Conservation (phyloP, 129 eudicot species). For the Gnaphalium uliginosum region DNA sequence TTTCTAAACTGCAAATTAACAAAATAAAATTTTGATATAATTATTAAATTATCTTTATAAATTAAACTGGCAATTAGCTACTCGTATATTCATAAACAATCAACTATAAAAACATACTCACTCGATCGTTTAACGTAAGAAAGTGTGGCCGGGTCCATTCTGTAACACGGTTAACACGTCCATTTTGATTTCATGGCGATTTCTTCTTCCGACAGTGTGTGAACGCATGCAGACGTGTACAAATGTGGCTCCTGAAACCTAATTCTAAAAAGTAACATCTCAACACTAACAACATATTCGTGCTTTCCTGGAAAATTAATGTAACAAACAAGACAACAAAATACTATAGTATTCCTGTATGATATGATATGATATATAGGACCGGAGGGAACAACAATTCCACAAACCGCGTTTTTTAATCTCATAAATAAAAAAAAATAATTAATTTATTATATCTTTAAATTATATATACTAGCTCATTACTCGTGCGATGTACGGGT, state of each 20-base stretch:
- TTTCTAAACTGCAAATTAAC: too few relatives aligned
- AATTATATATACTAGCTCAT: too few relatives aligned
- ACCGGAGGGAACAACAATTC: constrained; percentile 7
- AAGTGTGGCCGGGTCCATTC: too few relatives aligned
- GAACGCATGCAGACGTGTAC: constrained; percentile 20
- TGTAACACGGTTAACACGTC: not conserved
- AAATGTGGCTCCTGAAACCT: not conserved
- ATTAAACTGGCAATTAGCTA: too few relatives aligned
- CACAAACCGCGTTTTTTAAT: constrained; percentile 24
- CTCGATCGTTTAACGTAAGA: too few relatives aligned
- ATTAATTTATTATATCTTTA: not conserved
- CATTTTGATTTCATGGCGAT: not conserved
- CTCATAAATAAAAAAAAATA: too few relatives aligned
- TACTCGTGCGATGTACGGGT: too few relatives aligned
- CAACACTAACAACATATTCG: constrained; percentile 3
- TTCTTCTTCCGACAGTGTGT: constrained; percentile 30
- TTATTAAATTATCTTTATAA: too few relatives aligned
- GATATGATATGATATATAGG: not conserved
- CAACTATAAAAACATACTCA: too few relatives aligned
- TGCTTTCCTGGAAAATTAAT: constrained; percentile 20
- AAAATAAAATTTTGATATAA: too few relatives aligned
- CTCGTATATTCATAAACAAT: too few relatives aligned
- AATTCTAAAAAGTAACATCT: not conserved
- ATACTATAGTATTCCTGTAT: too few relatives aligned
- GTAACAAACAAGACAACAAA: not conserved